phyloP scores from a whole-genome alignment of 805 yeast species.

The Saccharomycopsis fermentans region DNA sequence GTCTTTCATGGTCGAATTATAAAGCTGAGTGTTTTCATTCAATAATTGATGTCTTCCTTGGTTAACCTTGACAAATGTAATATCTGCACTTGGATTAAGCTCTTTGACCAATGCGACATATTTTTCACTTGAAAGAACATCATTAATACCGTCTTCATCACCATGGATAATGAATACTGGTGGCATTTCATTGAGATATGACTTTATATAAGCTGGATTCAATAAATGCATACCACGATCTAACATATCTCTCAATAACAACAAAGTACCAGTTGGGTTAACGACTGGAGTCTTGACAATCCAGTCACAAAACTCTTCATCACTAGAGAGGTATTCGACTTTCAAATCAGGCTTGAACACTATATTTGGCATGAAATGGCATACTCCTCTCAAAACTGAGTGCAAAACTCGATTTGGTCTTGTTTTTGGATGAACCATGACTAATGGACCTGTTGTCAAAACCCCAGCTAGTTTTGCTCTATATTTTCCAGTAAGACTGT shows the following conservation, averaged over 20 bases:
- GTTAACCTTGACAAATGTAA: neutral
- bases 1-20: neutral
- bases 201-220: conserved; percentile 25
- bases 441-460: conserved; percentile 49
- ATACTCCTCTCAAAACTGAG: conserved; percentile 31
- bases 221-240: conserved; percentile 47
- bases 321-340: conserved; percentile 43
- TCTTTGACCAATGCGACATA: neutral
- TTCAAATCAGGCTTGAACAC: conserved; percentile 47
- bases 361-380: conserved; percentile 36
- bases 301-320: conserved; percentile 36
- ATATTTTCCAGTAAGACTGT: conserved; percentile 46
- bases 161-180: conserved; percentile 57
- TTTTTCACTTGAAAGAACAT: conserved; percentile 23
- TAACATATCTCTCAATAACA: conserved; percentile 50
- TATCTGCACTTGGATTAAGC: neutral
- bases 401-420: conserved; percentile 40
- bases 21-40: neutral
- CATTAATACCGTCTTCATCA: conserved; percentile 50
- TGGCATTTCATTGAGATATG: conserved; percentile 25
- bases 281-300: conserved; percentile 29
- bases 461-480: conserved; percentile 37
- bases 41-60: neutral
- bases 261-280: conserved; percentile 47
- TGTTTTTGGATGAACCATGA: conserved; percentile 47